A percentile compares a stretch with the other conserved stretches of the same genome.
Conservation (phyloP, 140 eudicot species). For the Cichorium intybus region DNA sequence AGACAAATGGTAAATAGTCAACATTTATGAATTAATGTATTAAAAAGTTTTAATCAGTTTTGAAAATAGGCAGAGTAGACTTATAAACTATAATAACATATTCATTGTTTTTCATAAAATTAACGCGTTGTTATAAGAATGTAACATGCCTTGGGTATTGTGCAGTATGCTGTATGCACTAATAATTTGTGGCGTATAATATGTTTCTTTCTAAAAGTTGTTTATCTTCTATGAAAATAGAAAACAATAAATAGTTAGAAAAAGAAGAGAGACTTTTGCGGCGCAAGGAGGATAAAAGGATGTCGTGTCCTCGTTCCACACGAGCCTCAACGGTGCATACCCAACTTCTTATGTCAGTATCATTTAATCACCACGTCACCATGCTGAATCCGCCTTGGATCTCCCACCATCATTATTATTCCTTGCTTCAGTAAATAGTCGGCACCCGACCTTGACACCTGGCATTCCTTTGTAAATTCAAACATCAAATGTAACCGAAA, state of each 20-base stretch:
- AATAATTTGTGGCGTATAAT: neutral
- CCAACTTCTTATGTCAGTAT: constrained; percentile 19
- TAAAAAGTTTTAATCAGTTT: no score
- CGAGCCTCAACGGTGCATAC: constrained; percentile 40
- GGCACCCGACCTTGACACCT: constrained; percentile 51
- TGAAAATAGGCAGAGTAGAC: neutral
- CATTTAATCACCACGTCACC: constrained; percentile 29
- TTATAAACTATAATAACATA: neutral
- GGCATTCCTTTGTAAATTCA: constrained; percentile 19
- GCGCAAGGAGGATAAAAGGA: neutral
- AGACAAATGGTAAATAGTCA: no score
- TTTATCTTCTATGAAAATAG: neutral
- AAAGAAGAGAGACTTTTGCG: constrained; percentile 9
- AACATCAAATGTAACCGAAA: neutral
- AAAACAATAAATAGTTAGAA: neutral
- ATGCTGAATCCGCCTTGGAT: constrained; percentile 13
- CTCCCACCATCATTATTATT: neutral
- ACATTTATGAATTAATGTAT: no score
- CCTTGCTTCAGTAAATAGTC: constrained; percentile 27
- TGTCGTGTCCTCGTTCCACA: constrained; percentile 39
- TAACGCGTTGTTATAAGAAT: neutral
- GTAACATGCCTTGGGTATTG: neutral
- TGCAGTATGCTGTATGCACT: neutral
- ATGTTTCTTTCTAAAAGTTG: neutral
- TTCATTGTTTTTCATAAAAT: neutral